Conservation (phyloP, 2,329 filamentous ascomycete genomes). For the Fusarium sp. region DNA sequence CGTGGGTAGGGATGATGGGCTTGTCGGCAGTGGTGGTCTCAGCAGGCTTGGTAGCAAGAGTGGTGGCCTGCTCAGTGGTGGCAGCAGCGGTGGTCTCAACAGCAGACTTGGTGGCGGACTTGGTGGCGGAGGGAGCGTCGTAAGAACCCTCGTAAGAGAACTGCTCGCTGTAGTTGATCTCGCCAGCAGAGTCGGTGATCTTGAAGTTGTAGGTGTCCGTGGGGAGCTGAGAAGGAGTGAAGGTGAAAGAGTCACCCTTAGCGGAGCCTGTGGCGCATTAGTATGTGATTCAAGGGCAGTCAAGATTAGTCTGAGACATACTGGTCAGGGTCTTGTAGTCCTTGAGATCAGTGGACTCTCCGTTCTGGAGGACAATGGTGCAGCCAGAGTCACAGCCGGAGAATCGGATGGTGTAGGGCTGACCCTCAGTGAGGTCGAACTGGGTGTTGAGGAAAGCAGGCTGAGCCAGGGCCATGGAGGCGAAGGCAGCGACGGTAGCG, state of each 20-base stretch:
- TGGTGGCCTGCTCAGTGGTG: conserved; percentile 34
- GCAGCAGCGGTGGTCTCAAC: conserved; percentile 25
- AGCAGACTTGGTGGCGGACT: conserved; percentile 21
- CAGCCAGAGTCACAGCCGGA: conserved; percentile 50
- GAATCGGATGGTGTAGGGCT: conserved; percentile 51
- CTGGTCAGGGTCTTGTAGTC: conserved; percentile 49
- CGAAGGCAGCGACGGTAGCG: conserved; percentile 48
- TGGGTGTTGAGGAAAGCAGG: conserved; percentile 51
- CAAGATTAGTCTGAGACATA: conserved; percentile 33
- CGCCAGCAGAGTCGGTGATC: conserved; percentile 48
- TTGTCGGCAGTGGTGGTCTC: conserved; percentile 27
- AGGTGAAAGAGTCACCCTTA: conserved; percentile 44
- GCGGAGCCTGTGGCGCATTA: conserved; percentile 29
- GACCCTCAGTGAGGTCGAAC: conserved; percentile 47
- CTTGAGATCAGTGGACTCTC: conserved; percentile 46
- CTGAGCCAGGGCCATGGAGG: conserved; percentile 46
- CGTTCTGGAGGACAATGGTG: conserved; percentile 53
- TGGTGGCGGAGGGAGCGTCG: conserved; percentile 25
- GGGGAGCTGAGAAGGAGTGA: conserved; percentile 46
- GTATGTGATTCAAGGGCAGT: neutral
- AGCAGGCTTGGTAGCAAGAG: conserved; percentile 35
- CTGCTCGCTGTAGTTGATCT: conserved; percentile 51
- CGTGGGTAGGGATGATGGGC: conserved; percentile 34
- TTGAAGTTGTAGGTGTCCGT: conserved; percentile 53
- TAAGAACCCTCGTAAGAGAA: conserved; percentile 49